phyloP scores from a whole-genome alignment of 192 early-diverging fungal genomes.

The Gaertneriomyces sp. region DNA sequence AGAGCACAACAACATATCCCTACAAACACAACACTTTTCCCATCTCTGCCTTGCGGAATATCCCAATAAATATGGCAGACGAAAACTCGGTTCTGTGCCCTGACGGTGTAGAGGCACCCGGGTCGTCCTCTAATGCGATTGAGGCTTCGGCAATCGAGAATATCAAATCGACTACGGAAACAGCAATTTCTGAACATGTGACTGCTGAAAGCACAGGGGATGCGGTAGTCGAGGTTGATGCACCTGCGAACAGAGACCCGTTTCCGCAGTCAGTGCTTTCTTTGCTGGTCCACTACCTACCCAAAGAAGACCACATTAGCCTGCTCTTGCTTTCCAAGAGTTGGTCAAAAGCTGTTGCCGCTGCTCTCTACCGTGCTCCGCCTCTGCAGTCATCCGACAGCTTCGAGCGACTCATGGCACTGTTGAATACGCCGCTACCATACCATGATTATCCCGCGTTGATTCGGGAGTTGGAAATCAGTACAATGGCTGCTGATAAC shows the following conservation, averaged over 20 bases:
- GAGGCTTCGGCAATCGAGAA: no score
- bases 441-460: constrained; percentile 38
- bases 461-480: constrained; percentile 48
- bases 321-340: constrained; percentile 32
- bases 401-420: constrained; percentile 42
- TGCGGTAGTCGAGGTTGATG: not conserved
- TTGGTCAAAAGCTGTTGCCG: constrained; percentile 36
- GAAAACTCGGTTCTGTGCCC: no score
- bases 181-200: no score
- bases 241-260: not conserved
- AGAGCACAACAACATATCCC: no score
- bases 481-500: constrained; percentile 48
- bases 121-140: no score
- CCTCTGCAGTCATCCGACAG: constrained; percentile 39
- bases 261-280: constrained; percentile 5
- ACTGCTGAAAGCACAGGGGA: no score
- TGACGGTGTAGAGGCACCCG: no score
- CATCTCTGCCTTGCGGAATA: no score
- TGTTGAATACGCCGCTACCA: constrained; percentile 33
- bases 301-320: constrained; percentile 27
- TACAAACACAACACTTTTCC: no score
- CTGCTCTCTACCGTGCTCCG: constrained; percentile 43
- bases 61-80: no score
- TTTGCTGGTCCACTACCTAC: constrained; percentile 10
- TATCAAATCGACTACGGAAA: no score